Evolutionary conservation across 176 grass and related monocot genomes (phyloP), one percentile per base, ranked within the genome.

Genomic region (Aegilops umbellulata): DNA sequence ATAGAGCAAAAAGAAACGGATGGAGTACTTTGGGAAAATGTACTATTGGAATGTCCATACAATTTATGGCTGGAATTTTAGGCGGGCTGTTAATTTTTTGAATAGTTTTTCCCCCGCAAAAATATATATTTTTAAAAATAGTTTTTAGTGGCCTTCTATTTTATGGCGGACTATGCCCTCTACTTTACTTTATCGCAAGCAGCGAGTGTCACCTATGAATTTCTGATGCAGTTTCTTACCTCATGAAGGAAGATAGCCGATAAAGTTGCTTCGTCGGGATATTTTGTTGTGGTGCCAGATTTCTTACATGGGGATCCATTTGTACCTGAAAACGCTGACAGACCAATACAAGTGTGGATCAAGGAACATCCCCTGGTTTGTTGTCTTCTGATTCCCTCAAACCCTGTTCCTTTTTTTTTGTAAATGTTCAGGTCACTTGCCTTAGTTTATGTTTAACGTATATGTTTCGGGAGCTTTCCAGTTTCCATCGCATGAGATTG

Each of bases 211-310:
- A 27, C 8, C 3, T 60, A 26, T 32, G 19, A 47, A 80, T 35
- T 14, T 30, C 11, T 86, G 65, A 22, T 64, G 38, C 47, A 47
- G 32, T 80, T 1, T 16, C 38, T 62, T 36, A 27, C 47, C 39
- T 63, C 74, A 16, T 89, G 77, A 79, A 97, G 95, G 90, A 93
- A 92, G 78, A 81, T 97, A 78, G 92, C 95, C 46, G 90, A 97
- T 63, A 91, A 92, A 84, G 81, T 92, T 77, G 90, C 95, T 29
- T 86, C 67, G 16, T 85, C 77, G 24, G 90, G 92, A 31, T 94
- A 85, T 86, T 91, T 84, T 78, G 95, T 88, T 29, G 88, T 93
- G 74, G 95, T 94, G 19, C 92, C 92, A 49, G 95, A 97, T 91
- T 92, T 97, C 69, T 60, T 92, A 8, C 84, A 93, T 74, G 95